phyloP scores from a whole-genome alignment of 805 yeast genomes.

The Babjeviella inositovora region DNA sequence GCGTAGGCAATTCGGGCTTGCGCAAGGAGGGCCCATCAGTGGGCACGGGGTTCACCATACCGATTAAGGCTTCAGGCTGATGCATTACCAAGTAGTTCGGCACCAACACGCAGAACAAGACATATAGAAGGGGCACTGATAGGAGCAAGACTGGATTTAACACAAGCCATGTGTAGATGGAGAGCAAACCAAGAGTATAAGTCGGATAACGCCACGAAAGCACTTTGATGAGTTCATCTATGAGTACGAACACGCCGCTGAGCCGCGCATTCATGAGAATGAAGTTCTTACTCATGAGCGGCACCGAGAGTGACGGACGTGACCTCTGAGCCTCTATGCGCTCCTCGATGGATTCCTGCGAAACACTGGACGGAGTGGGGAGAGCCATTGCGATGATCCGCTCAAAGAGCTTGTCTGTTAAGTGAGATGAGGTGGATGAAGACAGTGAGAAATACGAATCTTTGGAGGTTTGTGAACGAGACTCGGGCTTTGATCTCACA shows the following conservation, averaged over 20 bases:
- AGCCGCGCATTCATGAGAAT: constrained; percentile 46
- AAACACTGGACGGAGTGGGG: constrained; percentile 39
- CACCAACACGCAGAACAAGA: constrained; percentile 39
- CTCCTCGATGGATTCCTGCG: constrained; percentile 21
- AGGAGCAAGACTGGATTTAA: constrained; percentile 43
- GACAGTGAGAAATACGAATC: no score
- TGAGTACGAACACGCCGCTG: constrained; percentile 39
- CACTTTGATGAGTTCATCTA: constrained; percentile 39
- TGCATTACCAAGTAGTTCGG: constrained; percentile 52
- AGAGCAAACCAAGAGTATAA: constrained; percentile 40
- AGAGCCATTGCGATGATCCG: constrained; percentile 55
- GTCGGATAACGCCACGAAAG: constrained; percentile 51
- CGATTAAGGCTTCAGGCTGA: constrained; percentile 34
- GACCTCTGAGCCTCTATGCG: constrained; percentile 44
- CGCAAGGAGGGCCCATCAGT: constrained; percentile 34
- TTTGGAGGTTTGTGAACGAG: no score
- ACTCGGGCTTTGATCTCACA: no score
- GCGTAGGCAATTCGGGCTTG: constrained; percentile 38
- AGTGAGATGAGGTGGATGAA: constrained; percentile 14
- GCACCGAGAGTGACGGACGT: constrained; percentile 59
- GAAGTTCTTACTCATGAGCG: constrained; percentile 51
- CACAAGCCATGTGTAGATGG: constrained; percentile 32
- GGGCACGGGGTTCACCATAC: constrained; percentile 20
- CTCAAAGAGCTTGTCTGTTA: constrained; percentile 63
- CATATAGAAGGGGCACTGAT: constrained; percentile 35